phyloP scores from a whole-genome alignment of 352 stramenopile genomes.

The Phytophthora pini region DNA sequence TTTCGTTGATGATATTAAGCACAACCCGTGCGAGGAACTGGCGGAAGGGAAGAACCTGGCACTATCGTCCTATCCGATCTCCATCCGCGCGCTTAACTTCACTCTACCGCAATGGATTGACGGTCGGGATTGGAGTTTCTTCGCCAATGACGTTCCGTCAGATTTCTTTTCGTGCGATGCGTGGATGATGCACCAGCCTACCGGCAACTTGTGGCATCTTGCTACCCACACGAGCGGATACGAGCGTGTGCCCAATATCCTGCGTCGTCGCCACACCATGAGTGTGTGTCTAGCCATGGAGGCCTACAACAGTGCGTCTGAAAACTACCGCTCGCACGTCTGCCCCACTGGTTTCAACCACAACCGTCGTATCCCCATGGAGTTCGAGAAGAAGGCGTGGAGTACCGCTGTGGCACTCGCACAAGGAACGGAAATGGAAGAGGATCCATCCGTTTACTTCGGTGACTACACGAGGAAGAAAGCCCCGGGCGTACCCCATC shows the following conservation, averaged over 20 bases:
- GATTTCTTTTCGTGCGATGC: conserved; percentile 82
- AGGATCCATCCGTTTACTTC: conserved; percentile 46
- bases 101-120: conserved; percentile 83
- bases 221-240: conserved; percentile 78
- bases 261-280: conserved; percentile 78
- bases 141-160: conserved; percentile 56
- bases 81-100: conserved; percentile 74
- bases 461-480: conserved; percentile 59
- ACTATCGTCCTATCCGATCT: conserved; percentile 78
- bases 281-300: conserved; percentile 71
- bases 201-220: conserved; percentile 68
- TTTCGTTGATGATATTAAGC: conserved; percentile 81
- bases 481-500: neutral
- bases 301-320: conserved; percentile 76
- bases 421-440: conserved; percentile 32
- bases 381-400: conserved; percentile 49
- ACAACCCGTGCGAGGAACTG: conserved; percentile 73
- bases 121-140: conserved; percentile 78
- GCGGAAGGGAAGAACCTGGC: conserved; percentile 44
- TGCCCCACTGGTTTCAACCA: conserved; percentile 76
- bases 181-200: conserved; percentile 69
- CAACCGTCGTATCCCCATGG: conserved; percentile 74
- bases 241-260: conserved; percentile 78
- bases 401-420: conserved; percentile 57
- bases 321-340: conserved; percentile 53